phyloP scores from a whole-genome alignment of 2,329 filamentous ascomycete species.

The Colletotrichum sojae region DNA sequence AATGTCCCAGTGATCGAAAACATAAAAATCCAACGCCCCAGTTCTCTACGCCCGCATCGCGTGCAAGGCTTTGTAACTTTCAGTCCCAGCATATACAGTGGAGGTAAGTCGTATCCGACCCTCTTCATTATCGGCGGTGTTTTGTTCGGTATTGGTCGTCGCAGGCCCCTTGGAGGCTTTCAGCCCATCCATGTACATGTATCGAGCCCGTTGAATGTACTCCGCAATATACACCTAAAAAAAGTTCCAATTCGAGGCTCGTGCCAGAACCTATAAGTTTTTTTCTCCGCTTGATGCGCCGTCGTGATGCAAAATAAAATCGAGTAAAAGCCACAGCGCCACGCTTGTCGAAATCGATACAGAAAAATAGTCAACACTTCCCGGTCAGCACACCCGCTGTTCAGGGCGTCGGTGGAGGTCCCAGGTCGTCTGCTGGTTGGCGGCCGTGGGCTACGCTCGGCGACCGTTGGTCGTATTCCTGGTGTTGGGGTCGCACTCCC shows the following conservation, averaged over 20 bases:
- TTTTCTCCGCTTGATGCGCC: slow-evolving; percentile 24
- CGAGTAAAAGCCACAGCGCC: slow-evolving; percentile 30
- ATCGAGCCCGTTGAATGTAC: slow-evolving; percentile 1
- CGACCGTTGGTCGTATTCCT: slow-evolving; percentile 44
- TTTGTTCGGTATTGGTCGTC: slow-evolving; percentile 5
- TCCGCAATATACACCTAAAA: slow-evolving; percentile 17
- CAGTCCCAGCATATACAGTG: slow-evolving; percentile 24
- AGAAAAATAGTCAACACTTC: slow-evolving; percentile 13
- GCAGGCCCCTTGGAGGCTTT: not conserved
- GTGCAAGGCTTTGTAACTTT: slow-evolving; percentile 2
- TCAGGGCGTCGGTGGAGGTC: slow-evolving; percentile 24
- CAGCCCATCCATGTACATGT: slow-evolving; percentile 10
- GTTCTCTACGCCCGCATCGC: slow-evolving; percentile 18
- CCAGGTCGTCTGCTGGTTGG: slow-evolving; percentile 45
- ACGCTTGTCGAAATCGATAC: slow-evolving; percentile 28
- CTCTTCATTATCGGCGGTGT: slow-evolving; percentile 21
- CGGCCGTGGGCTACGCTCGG: slow-evolving; percentile 21
- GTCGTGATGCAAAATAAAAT: slow-evolving; percentile 30
- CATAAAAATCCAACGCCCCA: slow-evolving; percentile 12
- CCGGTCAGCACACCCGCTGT: not conserved
- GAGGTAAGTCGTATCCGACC: not conserved
- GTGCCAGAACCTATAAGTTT: slow-evolving; percentile 22
- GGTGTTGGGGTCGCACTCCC: slow-evolving; percentile 54
- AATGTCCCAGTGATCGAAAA: not conserved
- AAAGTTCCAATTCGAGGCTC: slow-evolving; percentile 18